Evolutionary conservation across 345 rosid genomes (phyloP).

Genomic region (Hypericum perforatum): DNA sequence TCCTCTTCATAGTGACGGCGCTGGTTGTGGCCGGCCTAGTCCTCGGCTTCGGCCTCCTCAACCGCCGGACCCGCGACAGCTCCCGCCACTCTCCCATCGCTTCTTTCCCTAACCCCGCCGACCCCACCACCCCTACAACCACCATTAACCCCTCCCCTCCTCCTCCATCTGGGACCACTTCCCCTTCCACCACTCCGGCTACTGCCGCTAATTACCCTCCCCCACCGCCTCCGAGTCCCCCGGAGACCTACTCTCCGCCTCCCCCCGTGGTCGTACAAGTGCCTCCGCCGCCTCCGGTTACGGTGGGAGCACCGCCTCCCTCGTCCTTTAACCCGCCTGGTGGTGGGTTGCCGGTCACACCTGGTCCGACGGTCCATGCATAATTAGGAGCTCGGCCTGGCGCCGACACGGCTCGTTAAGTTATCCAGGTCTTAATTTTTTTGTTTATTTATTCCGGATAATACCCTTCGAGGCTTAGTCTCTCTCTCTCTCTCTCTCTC

Average conservation of each 20-base stretch:
- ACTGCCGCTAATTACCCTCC: conserved; percentile 19
- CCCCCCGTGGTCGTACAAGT: conserved; percentile 12
- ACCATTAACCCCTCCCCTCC: conserved; percentile 14
- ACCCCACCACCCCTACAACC: conserved; percentile 29
- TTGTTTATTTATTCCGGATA: background rate
- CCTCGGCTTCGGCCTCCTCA: conserved; percentile 56
- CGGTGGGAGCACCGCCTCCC: conserved; percentile 41
- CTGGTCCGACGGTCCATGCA: conserved; percentile 50
- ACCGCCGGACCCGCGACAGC: conserved; percentile 25
- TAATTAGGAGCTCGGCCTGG: conserved; percentile 14
- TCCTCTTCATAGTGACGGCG: no score
- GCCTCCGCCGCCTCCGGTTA: conserved; percentile 16
- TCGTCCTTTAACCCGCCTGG: conserved; percentile 32
- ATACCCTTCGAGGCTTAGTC: no score
- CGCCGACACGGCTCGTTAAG: background rate
- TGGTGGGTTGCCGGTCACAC: conserved; percentile 30
- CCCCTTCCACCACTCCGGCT: no score
- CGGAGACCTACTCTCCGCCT: conserved; percentile 26
- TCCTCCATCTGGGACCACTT: conserved; percentile 19
- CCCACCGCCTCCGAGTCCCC: conserved; percentile 16
- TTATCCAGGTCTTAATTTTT: background rate
- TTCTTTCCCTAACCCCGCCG: conserved; percentile 25
- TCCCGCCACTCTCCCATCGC: conserved; percentile 47
- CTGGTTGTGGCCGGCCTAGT: conserved; percentile 33
- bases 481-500: no score